These are phyloP conservation scores for Viola odorata DNA, from an alignment of 345 rosid species.

Conservation along the genomic window DNA sequence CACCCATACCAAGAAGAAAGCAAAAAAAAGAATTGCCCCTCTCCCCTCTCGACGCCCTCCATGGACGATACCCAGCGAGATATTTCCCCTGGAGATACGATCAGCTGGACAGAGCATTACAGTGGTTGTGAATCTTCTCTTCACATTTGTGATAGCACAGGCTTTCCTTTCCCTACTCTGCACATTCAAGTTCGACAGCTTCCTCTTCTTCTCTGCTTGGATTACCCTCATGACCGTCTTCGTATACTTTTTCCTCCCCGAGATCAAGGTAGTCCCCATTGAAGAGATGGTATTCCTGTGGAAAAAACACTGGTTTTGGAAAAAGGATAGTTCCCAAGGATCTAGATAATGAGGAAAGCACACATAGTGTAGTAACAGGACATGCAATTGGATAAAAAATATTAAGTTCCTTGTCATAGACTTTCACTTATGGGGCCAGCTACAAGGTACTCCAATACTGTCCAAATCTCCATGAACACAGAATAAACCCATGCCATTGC, in stretches of 20 bases:
- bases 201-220: constrained; percentile 89
- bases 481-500: too few relatives aligned
- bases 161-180: constrained; percentile 72
- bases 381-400: not conserved
- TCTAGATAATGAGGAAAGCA: constrained; percentile 21
- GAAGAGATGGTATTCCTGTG: constrained; percentile 87
- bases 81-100: constrained; percentile 79
- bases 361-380: not conserved
- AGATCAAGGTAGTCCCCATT: constrained; percentile 85
- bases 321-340: constrained; percentile 42
- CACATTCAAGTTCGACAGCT: constrained; percentile 69
- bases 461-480: too few relatives aligned
- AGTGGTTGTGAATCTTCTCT: constrained; percentile 80
- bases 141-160: constrained; percentile 83
- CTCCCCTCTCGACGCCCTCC: too few relatives aligned
- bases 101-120: constrained; percentile 94
- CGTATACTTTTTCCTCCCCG: constrained; percentile 65
- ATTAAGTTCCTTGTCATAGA: not conserved
- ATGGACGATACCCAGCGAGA: constrained; percentile 92
- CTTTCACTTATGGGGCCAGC: too few relatives aligned
- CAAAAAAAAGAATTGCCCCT: too few relatives aligned
- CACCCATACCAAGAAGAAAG: too few relatives aligned
- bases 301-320: constrained; percentile 97
- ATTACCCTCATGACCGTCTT: constrained; percentile 71
- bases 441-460: too few relatives aligned